Percentiles rank a stretch among this genome's conserved stretches.
These are phyloP conservation scores for Rhodotorula sp. DNA, from an alignment of 1,284 basidiomycete species.

Conservation along the genomic window DNA sequence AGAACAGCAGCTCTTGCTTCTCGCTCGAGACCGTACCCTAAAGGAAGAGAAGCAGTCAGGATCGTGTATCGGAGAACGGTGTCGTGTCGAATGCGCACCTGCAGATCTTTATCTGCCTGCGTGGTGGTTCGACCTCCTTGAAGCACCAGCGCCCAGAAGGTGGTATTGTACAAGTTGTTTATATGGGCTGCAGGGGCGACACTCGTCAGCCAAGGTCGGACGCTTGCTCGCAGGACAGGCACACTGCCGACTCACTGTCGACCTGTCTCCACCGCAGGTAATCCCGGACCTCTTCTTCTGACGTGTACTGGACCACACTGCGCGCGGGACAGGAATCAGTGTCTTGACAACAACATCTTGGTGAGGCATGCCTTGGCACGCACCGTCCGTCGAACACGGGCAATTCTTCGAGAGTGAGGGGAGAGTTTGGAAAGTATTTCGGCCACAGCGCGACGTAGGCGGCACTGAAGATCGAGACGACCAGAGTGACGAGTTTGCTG, in stretches of 20 bases:
- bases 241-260: slow-evolving; percentile 67
- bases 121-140: slow-evolving; percentile 71
- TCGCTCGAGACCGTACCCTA: slow-evolving; percentile 83
- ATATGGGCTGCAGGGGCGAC: slow-evolving; percentile 71
- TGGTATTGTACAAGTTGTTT: slow-evolving; percentile 96
- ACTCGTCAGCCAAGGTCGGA: not conserved
- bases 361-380: not conserved
- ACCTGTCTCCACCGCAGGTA: slow-evolving; percentile 96
- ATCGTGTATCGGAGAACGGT: not conserved
- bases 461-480: slow-evolving; percentile 90
- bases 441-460: slow-evolving; percentile 87
- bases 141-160: slow-evolving; percentile 90
- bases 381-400: slow-evolving; percentile 83
- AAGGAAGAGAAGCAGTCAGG: no score
- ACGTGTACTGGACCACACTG: slow-evolving; percentile 80
- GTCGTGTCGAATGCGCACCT: slow-evolving; percentile 53
- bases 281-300: slow-evolving; percentile 70
- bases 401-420: slow-evolving; percentile 63
- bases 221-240: slow-evolving; percentile 3
- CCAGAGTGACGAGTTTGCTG: slow-evolving; percentile 82
- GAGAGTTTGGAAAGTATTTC: slow-evolving; percentile 68
- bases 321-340: not conserved
- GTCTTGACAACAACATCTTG: no score
- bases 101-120: slow-evolving; percentile 76
- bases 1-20: slow-evolving; percentile 89